A percentile compares a stretch with the other conserved stretches of the same genome.
These are phyloP conservation scores for Peronospora destructor DNA, from an alignment of 352 stramenopile species.

Conservation along the genomic window DNA sequence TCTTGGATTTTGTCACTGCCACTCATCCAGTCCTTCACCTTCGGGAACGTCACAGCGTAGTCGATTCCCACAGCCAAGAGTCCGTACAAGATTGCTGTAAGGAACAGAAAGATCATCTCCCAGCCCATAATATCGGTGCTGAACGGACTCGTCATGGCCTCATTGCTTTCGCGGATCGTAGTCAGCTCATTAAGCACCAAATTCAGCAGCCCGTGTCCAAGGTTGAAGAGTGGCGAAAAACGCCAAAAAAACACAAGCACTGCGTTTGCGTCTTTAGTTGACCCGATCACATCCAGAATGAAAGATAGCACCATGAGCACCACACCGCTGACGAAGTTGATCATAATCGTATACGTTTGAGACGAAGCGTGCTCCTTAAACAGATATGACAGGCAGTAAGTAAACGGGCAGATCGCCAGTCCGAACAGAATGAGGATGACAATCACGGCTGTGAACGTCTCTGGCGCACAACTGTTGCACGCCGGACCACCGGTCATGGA, in stretches of 20 bases:
- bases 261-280: constrained; percentile 37
- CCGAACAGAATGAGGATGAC: constrained; percentile 56
- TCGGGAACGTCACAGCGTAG: constrained; percentile 36
- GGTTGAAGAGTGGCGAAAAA: constrained; percentile 56
- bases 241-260: constrained; percentile 67
- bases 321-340: constrained; percentile 61
- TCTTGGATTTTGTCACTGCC: constrained; percentile 20
- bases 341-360: constrained; percentile 66
- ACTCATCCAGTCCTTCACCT: constrained; percentile 34
- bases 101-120: constrained; percentile 50
- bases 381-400: constrained; percentile 59
- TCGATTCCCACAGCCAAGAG: constrained; percentile 30
- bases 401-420: constrained; percentile 56
- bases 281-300: constrained; percentile 43
- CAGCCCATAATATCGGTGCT: constrained; percentile 50
- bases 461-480: constrained; percentile 40
- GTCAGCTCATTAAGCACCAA: constrained; percentile 37
- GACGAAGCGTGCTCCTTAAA: constrained; percentile 59
- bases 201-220: constrained; percentile 43
- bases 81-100: constrained; percentile 28
- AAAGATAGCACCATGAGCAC: constrained; percentile 55
- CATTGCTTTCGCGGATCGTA: constrained; percentile 24
- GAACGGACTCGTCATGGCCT: constrained; percentile 45
- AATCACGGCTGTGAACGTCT: constrained; percentile 44
- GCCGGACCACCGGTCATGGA: constrained; percentile 38